phyloP scores from a whole-genome alignment of 176 grass and related monocot species.

The Cymbopogon citratus region DNA sequence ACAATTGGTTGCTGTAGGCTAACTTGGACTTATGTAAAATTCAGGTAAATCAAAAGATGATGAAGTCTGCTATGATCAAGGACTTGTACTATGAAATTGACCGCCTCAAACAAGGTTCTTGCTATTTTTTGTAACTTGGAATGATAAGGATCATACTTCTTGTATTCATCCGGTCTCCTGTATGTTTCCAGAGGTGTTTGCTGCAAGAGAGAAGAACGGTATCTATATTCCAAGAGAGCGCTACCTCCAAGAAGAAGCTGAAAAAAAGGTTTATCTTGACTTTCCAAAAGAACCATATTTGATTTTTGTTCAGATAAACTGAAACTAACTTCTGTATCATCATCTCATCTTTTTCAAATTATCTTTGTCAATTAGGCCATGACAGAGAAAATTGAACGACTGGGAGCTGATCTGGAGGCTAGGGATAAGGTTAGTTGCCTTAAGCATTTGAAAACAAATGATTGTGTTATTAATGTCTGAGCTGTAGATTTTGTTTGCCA shows the following conservation, averaged over 20 bases:
- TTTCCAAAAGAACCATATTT: neutral
- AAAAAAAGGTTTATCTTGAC: constrained; percentile 77
- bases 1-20: neutral
- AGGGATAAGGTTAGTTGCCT: constrained; percentile 81
- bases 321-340: neutral
- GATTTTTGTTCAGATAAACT: constrained; percentile 9
- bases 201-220: constrained; percentile 98
- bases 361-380: constrained; percentile 59
- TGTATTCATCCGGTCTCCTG: constrained; percentile 24
- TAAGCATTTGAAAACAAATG: constrained; percentile 23
- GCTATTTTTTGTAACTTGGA: constrained; percentile 17
- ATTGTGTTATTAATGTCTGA: constrained; percentile 14
- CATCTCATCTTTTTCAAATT: constrained; percentile 19
- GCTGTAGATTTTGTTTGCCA: constrained; percentile 6
- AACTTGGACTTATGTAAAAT: constrained; percentile 19
- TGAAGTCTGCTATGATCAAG: constrained; percentile 98
- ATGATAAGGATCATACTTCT: constrained; percentile 14
- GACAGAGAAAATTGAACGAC: constrained; percentile 88
- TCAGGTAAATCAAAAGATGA: constrained; percentile 96
- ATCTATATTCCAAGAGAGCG: constrained; percentile 97
- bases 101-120: constrained; percentile 95
- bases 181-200: constrained; percentile 78
- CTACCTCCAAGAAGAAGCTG: constrained; percentile 92
- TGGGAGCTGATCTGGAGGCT: constrained; percentile 84
- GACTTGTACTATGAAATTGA: constrained; percentile 95